A percentile compares a stretch with the other conserved stretches of the same genome.
Conservation (phyloP, 1,284 basidiomycete genomes). For the Ceratobasidium sp. region DNA sequence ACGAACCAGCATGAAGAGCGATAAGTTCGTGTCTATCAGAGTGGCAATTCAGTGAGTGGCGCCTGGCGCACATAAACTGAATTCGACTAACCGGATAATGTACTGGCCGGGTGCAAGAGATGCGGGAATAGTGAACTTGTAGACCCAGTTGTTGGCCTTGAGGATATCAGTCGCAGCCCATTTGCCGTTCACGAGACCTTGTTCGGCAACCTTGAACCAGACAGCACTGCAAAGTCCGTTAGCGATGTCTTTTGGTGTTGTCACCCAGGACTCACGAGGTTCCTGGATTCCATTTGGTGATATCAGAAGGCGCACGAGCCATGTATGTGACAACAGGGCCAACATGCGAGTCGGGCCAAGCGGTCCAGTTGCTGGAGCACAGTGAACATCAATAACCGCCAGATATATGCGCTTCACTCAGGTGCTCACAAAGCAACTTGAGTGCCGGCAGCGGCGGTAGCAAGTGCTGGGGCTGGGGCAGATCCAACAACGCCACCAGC, state of each 20-base stretch:
- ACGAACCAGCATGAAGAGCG: constrained; percentile 31
- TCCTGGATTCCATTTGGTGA: constrained; percentile 56
- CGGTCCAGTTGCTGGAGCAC: constrained; percentile 53
- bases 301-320: constrained; percentile 53
- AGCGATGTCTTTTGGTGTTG: neutral
- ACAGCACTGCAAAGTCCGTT: constrained; percentile 47
- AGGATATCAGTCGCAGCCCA: constrained; percentile 56
- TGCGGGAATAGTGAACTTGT: constrained; percentile 56
- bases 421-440: constrained; percentile 47
- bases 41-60: neutral
- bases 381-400: neutral
- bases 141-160: constrained; percentile 53
- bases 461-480: constrained; percentile 56
- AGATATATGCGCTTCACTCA: neutral
- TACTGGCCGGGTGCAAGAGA: constrained; percentile 57
- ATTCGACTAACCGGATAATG: constrained; percentile 55
- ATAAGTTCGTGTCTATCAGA: constrained; percentile 13
- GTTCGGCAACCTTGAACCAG: constrained; percentile 59
- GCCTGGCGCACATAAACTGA: neutral
- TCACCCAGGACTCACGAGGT: constrained; percentile 48
- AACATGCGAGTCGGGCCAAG: constrained; percentile 50
- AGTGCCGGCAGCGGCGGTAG: constrained; percentile 56
- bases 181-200: constrained; percentile 54
- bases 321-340: constrained; percentile 60
- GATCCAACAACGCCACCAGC: constrained; percentile 52